Base-by-base conservation (phyloP, 352 stramenopile species). In the Phytophthora capsici region DNA sequence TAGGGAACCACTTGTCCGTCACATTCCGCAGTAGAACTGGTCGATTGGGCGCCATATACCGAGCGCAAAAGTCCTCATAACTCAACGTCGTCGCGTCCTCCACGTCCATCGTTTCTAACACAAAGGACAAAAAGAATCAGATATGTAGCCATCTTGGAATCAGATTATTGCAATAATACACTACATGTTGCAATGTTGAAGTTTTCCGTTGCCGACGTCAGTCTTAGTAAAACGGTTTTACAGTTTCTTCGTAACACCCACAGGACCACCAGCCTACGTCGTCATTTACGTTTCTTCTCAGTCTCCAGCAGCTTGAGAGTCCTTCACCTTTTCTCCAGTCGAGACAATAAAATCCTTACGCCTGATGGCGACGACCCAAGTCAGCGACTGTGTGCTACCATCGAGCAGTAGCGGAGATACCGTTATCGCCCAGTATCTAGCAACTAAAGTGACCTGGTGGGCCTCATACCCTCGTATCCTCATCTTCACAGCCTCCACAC, bases 1-100 rank as follows among this genome's bases (percentile, higher is more conserved):
- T 54, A 8, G 61, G 40, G 46, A 72, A 67, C 63, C 67, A 81
- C 23, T 51, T 60, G 4, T 45, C 38, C 17, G 78, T 68, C 23
- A 93, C 74, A 17, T 93, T 91, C 16, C 64, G 70, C 49, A 96
- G 75, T 32, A 89, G 67, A 28, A 96, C 82, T 7, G 88, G 88
- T 9, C 68, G 69, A 56, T 94, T 96, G 6, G 47, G 54, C 23
- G 69, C 70, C 75, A 94, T 89, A 66, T 89, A 96, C n/a, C 55
- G 72, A 43, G 61, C 55, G 66, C 86, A 94, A 66, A 96, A 94
- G 28, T 62, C 80, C 14, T 77, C 75, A 53, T 96, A 96, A 47
- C 63, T 74, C 40, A 94, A 65, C 55, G 59, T 62, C 4, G 56
- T 51, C 2, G 81, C 81, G 54, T 94, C 81, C 56, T 88, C 73